Base-by-base conservation (phyloP, 352 stramenopile genomes). In the Blastocystis sp. region DNA sequence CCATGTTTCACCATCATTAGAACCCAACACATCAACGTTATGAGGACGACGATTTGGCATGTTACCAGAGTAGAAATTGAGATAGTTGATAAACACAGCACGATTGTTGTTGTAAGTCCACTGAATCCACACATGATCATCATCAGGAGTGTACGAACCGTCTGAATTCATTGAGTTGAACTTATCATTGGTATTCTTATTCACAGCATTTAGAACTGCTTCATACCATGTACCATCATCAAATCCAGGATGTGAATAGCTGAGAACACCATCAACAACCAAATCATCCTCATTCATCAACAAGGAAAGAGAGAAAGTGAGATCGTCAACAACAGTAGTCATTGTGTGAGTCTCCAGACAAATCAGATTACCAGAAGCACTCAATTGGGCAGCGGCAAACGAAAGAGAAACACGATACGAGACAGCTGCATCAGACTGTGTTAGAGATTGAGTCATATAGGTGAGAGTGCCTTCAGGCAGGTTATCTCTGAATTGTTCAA, bases 131-230 rank as follows among this genome's bases (percentile, higher is more conserved):
- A 43, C 42, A n/a, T 80, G 42, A 27, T 32, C 27, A n/a, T 58
- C 29, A 6, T 14, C 35, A 29, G 27, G 6, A 27, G 29, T n/a
- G n/a, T n/a, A 78, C 12, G 27, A 24, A 16, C 29, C 29, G 12
- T 61, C 54, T n/a, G 49, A 57, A 52, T 2, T 12, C 19, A 37
- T 29, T 6, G 51, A 6, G 2, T 29, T 58, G 9, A 59, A 63
- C 69, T 80, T 80, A 32, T 37, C 59, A 37, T 29, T 63, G 4
- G 69, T 80, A 39, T 59, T 63, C 24, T 80, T 80, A 61, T 80
- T 42, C 21, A 46, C 42, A 32, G 51, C 43, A 32, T 80, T 59
- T 42, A 32, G 3, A 58, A 21, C 16, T 21, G 0, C 21, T 24
- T 80, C 69, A 37, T 80, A 1, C 39, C 46, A 80, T 2, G 11